Base-by-base conservation (phyloP, 2,329 filamentous ascomycete genomes). In the Ascomycota sp. region DNA sequence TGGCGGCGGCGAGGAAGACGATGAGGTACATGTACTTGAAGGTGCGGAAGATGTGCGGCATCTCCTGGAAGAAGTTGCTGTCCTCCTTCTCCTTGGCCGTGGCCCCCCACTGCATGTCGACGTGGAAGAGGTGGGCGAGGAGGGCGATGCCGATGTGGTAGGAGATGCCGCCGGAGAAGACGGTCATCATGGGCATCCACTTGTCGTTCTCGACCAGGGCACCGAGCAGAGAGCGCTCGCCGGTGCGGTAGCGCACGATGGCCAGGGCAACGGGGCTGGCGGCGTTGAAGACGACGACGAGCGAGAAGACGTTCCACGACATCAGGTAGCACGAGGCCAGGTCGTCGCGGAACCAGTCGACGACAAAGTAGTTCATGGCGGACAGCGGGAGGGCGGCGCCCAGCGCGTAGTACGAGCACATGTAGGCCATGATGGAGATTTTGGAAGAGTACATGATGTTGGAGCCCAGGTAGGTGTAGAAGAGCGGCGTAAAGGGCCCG, bases 401-500 rank as follows among this genome's bases (percentile, higher is more conserved):
- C 33, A 82, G 68, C 15, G 75, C 75, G 41, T 76, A 78, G 53
- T 79, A 77, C 5, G 74, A 76, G 35, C 69, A 70, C 36, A 78
- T 69, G 46, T 78, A 78, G 2, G 71, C 68, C 41, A 80, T 51
- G 43, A 81, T 76, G 24, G 73, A 78, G 37, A 80, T 51, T 48
- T 81, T 81, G 27, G 69, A 74, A 7, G 69, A 65, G 27, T 73
- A 51, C 12, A 62, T 63, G 38, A 78, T 75, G 41, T 66, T 65
- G 35, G 63, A 69, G 36, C 52, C 52, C 20, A 77, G 46, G 45
- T 76, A 76, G 20, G 53, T 54, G 32, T 56, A 52, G 55, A 78
- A 77, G 5, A 79, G 61, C 3, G 60, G 58, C 0, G 75, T 78
- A 39, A 79, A 70, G 0, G 73, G 72, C 0, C 74, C 70, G n/a